Conservation (phyloP, 441 rosid genomes). For the Erysimum cheiri region DNA sequence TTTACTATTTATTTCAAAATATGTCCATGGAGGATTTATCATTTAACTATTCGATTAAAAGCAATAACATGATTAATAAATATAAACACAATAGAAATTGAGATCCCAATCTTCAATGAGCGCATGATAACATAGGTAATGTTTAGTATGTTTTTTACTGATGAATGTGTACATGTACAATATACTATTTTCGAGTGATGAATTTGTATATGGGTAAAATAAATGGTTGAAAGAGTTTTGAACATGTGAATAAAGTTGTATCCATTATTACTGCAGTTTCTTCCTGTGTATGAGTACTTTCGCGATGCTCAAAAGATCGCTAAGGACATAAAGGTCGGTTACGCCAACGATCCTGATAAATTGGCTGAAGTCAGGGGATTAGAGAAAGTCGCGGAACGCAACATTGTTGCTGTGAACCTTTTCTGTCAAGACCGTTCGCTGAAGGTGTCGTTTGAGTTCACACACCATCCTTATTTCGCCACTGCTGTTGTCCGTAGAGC, state of each 20-base stretch:
- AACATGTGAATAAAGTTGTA: constrained; percentile 1
- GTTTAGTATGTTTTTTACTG: not conserved
- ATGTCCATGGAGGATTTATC: not conserved
- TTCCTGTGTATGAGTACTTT: constrained; percentile 75
- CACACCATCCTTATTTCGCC: constrained; percentile 89
- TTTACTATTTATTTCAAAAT: not conserved
- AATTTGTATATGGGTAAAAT: not conserved
- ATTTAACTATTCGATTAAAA: not conserved
- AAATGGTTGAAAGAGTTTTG: not conserved
- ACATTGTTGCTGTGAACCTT: constrained; percentile 71
- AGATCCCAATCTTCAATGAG: not conserved
- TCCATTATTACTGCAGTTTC: constrained; percentile 51
- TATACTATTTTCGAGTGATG: not conserved
- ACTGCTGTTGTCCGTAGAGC: constrained; percentile 90
- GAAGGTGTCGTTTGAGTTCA: constrained; percentile 84
- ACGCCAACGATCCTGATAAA: constrained; percentile 69
- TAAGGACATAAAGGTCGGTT: constrained; percentile 79
- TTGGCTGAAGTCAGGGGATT: constrained; percentile 69
- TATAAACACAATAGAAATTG: not conserved
- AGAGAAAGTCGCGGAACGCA: constrained; percentile 96
- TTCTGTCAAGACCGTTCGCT: constrained; percentile 77
- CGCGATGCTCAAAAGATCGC: constrained; percentile 88
- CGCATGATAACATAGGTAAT: not conserved
- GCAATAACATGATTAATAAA: not conserved
- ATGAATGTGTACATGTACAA: not conserved